Percentiles rank a stretch among this genome's conserved stretches.
These are phyloP conservation scores for Metarhizium rileyi DNA, from an alignment of 2,329 filamentous ascomycete genomes.

Conservation along the genomic window DNA sequence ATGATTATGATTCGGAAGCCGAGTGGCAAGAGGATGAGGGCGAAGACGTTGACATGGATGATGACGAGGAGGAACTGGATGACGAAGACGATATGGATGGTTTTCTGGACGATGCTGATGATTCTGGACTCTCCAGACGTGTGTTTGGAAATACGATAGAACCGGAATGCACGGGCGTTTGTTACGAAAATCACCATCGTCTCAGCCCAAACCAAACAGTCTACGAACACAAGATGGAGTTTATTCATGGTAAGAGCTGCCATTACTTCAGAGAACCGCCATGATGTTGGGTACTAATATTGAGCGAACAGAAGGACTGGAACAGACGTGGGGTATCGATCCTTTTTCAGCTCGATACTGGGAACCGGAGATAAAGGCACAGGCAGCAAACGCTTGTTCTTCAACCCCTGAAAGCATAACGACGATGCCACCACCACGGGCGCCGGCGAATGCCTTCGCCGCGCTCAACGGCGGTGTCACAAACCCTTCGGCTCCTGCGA, in stretches of 20 bases:
- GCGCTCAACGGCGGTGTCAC: constrained; percentile 17
- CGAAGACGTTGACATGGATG: constrained; percentile 59
- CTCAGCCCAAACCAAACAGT: constrained; percentile 38
- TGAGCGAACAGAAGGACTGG: constrained; percentile 30
- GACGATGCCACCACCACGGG: constrained; percentile 24
- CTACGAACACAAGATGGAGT: constrained; percentile 60
- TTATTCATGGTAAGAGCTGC: constrained; percentile 52
- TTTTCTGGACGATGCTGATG: constrained; percentile 82
- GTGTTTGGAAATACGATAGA: constrained; percentile 60
- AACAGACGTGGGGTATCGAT: constrained; percentile 54
- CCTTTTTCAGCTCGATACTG: constrained; percentile 81
- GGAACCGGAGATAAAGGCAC: constrained; percentile 35
- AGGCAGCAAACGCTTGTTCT: constrained; percentile 10
- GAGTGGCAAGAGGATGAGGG: constrained; percentile 74
- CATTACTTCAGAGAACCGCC: neutral
- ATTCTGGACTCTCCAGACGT: constrained; percentile 45
- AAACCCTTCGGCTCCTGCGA: constrained; percentile 13
- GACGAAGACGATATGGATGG: constrained; percentile 81
- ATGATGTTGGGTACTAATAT: constrained; percentile 3
- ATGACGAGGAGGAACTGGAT: constrained; percentile 58
- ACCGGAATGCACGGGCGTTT: constrained; percentile 69
- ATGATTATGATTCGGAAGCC: constrained; percentile 78
- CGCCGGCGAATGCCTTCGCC: constrained; percentile 27
- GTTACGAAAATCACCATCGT: constrained; percentile 59
- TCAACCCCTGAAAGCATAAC: constrained; percentile 8